A percentile compares a stretch with the other conserved stretches of the same genome.
Conservation (phyloP, 352 stramenopile species). For the Peronospora destructor region DNA sequence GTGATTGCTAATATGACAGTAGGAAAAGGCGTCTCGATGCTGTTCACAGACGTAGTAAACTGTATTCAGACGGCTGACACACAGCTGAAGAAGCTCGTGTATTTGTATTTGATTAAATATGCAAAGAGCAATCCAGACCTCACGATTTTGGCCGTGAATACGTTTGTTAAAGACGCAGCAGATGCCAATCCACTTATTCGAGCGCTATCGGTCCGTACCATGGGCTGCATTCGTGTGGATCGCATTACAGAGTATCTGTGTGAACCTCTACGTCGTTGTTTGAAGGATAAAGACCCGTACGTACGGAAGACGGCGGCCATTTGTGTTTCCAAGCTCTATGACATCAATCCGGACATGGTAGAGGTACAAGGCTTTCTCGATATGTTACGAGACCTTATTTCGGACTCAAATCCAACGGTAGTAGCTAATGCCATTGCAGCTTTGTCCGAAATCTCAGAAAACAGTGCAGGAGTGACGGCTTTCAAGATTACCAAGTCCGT, state of each 20-base stretch:
- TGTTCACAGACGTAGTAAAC: too few relatives aligned
- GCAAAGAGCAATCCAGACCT: conserved; percentile 98
- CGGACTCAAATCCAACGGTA: conserved; percentile 95
- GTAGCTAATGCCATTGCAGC: conserved; percentile 99
- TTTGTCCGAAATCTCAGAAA: conserved; percentile 95
- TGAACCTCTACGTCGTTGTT: conserved; percentile 91
- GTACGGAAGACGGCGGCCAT: conserved; percentile 99
- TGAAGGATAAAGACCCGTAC: conserved; percentile 96
- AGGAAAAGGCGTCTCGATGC: too few relatives aligned
- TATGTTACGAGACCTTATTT: conserved; percentile 96
- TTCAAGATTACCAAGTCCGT: conserved; percentile 95
- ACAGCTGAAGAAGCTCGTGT: conserved; percentile 99
- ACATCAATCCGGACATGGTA: conserved; percentile 96
- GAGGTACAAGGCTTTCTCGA: conserved; percentile 95
- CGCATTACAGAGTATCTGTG: conserved; percentile 98
- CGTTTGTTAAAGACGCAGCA: conserved; percentile 91
- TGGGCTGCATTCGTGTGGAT: conserved; percentile 99
- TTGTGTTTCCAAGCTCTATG: conserved; percentile 99
- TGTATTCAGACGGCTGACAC: conserved; percentile 98
- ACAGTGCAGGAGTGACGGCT: too few relatives aligned
- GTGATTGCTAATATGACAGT: too few relatives aligned
- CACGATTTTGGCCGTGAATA: conserved; percentile 99
- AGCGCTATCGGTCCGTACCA: conserved; percentile 97
- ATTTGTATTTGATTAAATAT: conserved; percentile 99
- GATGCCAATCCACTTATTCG: conserved; percentile 92